Evolutionary conservation across 2,329 filamentous ascomycete genomes (phyloP).

Genomic region (Coniochaeta sp.): DNA sequence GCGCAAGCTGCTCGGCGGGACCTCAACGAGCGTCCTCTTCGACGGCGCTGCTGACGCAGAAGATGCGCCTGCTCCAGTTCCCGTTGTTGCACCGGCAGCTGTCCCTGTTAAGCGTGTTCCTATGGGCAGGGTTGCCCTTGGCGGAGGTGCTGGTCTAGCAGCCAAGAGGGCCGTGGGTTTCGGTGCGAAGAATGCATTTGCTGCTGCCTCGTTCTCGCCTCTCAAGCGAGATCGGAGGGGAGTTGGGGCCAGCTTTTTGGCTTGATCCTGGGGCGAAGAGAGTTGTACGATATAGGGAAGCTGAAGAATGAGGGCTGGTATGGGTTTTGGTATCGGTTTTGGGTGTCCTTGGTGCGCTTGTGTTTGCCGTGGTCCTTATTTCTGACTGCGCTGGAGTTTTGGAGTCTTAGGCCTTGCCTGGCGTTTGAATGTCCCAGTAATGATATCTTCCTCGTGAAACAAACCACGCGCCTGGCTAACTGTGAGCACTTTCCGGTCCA

Average conservation of each 20-base stretch:
- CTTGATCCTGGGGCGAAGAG: conserved; percentile 15
- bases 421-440: neutral
- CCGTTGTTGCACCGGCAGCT: conserved; percentile 2
- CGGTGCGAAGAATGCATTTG: conserved; percentile 37
- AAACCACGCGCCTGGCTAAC: too few species aligned
- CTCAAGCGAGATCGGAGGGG: conserved; percentile 63
- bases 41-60: conserved; percentile 51
- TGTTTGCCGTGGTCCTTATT: neutral
- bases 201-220: conserved; percentile 55
- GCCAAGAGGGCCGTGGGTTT: conserved; percentile 18
- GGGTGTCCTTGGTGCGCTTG: neutral
- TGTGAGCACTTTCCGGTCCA: too few species aligned
- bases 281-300: neutral
- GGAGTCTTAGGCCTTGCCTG: neutral
- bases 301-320: neutral
- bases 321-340: neutral
- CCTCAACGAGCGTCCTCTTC: conserved; percentile 61
- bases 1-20: conserved; percentile 59
- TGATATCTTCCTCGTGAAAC: neutral
- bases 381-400: neutral
- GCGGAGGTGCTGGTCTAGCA: conserved; percentile 13
- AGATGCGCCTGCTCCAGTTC: conserved; percentile 8
- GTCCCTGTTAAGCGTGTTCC: conserved; percentile 14
- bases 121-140: conserved; percentile 9
- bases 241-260: conserved; percentile 53